phyloP scores from a whole-genome alignment of 306 rosid genomes.

The Gynostemma pentaphyllum region DNA sequence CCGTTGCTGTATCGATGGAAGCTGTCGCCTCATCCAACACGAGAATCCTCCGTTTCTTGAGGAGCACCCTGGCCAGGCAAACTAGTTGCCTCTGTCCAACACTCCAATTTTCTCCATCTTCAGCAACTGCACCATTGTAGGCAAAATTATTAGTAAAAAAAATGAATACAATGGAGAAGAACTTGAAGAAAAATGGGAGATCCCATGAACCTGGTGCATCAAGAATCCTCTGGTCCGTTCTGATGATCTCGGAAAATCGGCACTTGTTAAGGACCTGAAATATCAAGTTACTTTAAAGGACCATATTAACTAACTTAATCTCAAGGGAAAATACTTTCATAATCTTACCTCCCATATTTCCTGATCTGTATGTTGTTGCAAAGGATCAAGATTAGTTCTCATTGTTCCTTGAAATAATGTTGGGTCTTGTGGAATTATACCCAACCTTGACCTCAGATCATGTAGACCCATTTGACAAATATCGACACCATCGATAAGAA shows the following conservation, averaged over 20 bases:
- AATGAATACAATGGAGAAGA: neutral
- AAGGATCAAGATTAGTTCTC: conserved; percentile 64
- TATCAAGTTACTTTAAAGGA: neutral
- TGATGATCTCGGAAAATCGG: conserved; percentile 51
- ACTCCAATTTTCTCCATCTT: conserved; percentile 95
- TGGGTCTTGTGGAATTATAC: conserved; percentile 74
- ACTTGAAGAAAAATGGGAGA: neutral
- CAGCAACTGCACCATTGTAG: conserved; percentile 48
- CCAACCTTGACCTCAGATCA: conserved; percentile 66
- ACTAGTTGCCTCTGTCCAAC: conserved; percentile 95
- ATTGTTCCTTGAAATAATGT: conserved; percentile 57
- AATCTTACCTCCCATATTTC: conserved; percentile 68
- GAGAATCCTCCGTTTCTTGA: conserved; percentile 60
- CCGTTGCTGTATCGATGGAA: conserved; percentile 76
- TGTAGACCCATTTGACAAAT: conserved; percentile 55
- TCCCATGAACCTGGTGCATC: conserved; percentile 54
- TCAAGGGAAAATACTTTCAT: neutral
- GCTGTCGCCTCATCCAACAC: conserved; percentile 96
- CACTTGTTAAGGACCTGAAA: conserved; percentile 68
- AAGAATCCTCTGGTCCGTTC: conserved; percentile 58
- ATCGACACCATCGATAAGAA: conserved; percentile 48
- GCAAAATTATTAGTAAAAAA: neutral
- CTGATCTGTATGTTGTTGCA: conserved; percentile 44
- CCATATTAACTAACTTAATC: neutral
- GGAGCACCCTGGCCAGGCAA: conserved; percentile 73